These are phyloP conservation scores for Lasiosphaeriaceae sp. DNA, from an alignment of 495 filamentous ascomycete genomes.

Conservation along the genomic window DNA sequence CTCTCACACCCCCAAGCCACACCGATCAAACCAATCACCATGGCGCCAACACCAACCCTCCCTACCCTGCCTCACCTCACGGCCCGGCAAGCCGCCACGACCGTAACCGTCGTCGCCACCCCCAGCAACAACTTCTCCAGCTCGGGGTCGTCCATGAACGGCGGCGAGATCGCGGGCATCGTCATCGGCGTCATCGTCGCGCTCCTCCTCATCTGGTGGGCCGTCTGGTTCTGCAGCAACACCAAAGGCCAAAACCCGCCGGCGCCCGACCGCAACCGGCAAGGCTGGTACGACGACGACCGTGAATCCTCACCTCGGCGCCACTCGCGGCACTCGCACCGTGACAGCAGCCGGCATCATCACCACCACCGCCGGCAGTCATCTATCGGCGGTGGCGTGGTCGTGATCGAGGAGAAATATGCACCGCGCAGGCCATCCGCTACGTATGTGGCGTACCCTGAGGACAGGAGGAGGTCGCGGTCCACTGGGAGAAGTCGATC, in stretches of 20 bases:
- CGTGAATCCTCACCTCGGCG: slow-evolving; percentile 1
- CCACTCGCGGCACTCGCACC: slow-evolving; percentile 6
- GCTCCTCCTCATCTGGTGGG: slow-evolving; percentile 23
- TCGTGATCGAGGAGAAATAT: not conserved
- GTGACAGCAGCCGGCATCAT: slow-evolving; percentile 6
- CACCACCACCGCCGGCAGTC: slow-evolving; percentile 1
- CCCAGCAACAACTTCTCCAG: not conserved
- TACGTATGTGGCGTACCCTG: not conserved
- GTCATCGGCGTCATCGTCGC: slow-evolving; percentile 27
- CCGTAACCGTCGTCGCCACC: slow-evolving; percentile 1
- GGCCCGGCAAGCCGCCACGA: slow-evolving; percentile 10
- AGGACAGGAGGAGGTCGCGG: not conserved
- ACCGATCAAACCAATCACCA: not conserved
- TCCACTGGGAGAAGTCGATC: not conserved
- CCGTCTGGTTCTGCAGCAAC: slow-evolving; percentile 7
- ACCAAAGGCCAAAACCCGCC: slow-evolving; percentile 1
- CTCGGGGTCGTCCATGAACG: not conserved
- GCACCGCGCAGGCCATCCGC: not conserved
- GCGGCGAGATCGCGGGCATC: slow-evolving; percentile 25
- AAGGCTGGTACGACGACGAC: slow-evolving; percentile 26
- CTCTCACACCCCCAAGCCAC: not conserved
- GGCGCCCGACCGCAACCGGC: slow-evolving; percentile 14
- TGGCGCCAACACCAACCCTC: slow-evolving; percentile 25
- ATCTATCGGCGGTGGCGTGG: not conserved
- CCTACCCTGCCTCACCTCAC: slow-evolving; percentile 5